Percentiles rank a stretch among this genome's conserved stretches.
Evolutionary conservation across 768 basidiomycete genomes (phyloP).

Genomic region (Boletus rufocinnamomeus): DNA sequence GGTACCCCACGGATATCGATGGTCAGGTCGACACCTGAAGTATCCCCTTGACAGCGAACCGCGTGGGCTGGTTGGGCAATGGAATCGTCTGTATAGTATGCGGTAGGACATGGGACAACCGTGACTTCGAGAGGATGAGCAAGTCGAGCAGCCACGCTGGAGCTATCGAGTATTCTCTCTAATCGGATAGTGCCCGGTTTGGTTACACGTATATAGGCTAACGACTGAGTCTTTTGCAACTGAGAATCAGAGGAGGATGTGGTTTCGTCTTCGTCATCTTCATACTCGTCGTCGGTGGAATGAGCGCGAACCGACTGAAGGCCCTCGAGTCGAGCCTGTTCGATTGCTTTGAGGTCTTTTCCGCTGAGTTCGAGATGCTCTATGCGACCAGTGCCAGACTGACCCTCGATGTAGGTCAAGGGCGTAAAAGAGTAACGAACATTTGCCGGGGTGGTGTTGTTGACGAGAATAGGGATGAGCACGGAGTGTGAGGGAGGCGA

Average conservation of each 20-base stretch:
- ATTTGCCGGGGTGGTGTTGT: conserved; percentile 78
- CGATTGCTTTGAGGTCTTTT: conserved; percentile 69
- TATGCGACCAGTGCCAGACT: conserved; percentile 44
- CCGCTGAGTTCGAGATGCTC: conserved; percentile 57
- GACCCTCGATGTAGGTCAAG: conserved; percentile 49
- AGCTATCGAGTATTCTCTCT: conserved; percentile 69
- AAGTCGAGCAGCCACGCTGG: conserved; percentile 74
- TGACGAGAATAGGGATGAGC: conserved; percentile 82
- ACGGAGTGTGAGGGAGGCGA: conserved; percentile 52
- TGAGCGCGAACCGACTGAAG: conserved; percentile 48
- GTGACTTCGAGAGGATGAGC: conserved; percentile 60
- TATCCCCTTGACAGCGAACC: conserved; percentile 70
- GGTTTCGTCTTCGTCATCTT: conserved; percentile 51
- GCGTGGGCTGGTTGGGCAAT: conserved; percentile 40
- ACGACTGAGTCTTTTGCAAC: conserved; percentile 73
- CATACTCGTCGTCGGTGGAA: conserved; percentile 64
- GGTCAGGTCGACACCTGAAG: conserved; percentile 53
- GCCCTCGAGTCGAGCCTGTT: conserved; percentile 55
- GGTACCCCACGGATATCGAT: conserved; percentile 75
- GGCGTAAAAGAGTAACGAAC: conserved; percentile 76
- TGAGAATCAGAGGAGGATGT: conserved; percentile 40
- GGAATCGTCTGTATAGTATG: conserved; percentile 54
- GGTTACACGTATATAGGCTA: conserved; percentile 69
- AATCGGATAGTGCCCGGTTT: conserved; percentile 77
- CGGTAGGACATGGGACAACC: conserved; percentile 81